A percentile compares a stretch with the other conserved stretches of the same genome.
Evolutionary conservation across 2,329 filamentous ascomycete species (phyloP).

Genomic region (Venturia aucupariae): DNA sequence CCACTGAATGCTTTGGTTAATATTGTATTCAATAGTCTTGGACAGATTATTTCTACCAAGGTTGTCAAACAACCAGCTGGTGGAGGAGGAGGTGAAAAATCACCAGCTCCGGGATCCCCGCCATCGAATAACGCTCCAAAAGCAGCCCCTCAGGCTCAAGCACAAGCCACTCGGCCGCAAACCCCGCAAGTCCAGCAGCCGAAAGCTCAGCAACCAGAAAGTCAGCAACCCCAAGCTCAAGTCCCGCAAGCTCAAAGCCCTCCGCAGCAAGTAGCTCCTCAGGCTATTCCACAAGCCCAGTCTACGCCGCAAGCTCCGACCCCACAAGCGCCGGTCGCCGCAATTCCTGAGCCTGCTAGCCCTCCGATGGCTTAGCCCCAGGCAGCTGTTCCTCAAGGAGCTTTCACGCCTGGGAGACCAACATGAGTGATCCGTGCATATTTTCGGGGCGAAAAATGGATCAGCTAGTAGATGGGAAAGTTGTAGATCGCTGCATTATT

Average conservation of each 20-base stretch:
- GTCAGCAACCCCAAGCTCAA: background rate
- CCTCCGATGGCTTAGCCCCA: background rate
- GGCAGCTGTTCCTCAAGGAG: background rate
- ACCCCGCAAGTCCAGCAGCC: too few species aligned
- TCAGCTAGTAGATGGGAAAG: too few species aligned
- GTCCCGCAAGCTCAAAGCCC: background rate
- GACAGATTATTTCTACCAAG: slow-evolving; percentile 45
- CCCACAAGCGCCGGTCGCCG: background rate
- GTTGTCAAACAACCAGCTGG: slow-evolving; percentile 20
- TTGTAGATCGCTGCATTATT: too few species aligned
- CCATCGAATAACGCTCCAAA: background rate
- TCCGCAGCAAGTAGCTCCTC: background rate
- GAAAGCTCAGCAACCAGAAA: too few species aligned
- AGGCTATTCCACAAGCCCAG: background rate
- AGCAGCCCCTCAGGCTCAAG: background rate
- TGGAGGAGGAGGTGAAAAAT: background rate
- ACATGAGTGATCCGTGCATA: background rate
- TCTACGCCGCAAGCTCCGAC: background rate
- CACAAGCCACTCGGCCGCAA: background rate
- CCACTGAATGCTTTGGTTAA: slow-evolving; percentile 44
- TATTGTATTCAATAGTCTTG: slow-evolving; percentile 46
- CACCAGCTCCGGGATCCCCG: background rate
- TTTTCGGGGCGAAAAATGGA: too few species aligned
- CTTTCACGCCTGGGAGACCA: background rate
- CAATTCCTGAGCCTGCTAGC: background rate